Evolutionary conservation across 148 eudicot genomes (phyloP), one percentile per base, ranked within the genome.

Genomic region (Nepenthes mirabilis): DNA sequence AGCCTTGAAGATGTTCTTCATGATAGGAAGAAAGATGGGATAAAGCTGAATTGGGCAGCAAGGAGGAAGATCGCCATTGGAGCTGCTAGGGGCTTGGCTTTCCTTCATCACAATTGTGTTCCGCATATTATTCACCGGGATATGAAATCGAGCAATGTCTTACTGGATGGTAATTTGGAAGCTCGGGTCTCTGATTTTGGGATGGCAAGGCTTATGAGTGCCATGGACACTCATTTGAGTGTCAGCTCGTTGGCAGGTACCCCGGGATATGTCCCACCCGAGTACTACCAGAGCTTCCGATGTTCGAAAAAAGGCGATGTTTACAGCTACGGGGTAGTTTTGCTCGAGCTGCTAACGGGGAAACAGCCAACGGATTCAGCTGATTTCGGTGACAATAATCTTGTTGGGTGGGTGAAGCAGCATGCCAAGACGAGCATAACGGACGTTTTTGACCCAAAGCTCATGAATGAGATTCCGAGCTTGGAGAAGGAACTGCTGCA

Each of bases 181-280:
- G 93, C 94, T 0, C 59, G 90, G 37, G 97, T 89, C 0, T 86
- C 94, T 1, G 97, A 89, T 78, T 89, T 89, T 37, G 97, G 97
- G 11, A 86, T 89, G 94, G 97, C 97, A 0, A 81, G 93, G 76
- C 77, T 72, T 3, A 81, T 89, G 93, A 89, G 76, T 58, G 85
- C 84, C 55, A 83, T 81, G 88, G 96, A 85, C 66, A 85, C 93
- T 2, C 96, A 88, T 60, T 72, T 88, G 79, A 88, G 91, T 64
- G 91, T 88, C 9, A 82, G 89, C 73, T 85, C 96, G 4, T 60
- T 88, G 14, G 96, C 96, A 0, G 96, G 96, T 1, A 88, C 96
- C 0, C 91, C 91, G 0, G 96, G 96, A 1, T 88, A 88, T 36
- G 93, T 88, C 1, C 91, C 96, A 1, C 96, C 96, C 0, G 96